A percentile compares a stretch with the other conserved stretches of the same genome.
phyloP scores from a whole-genome alignment of 495 filamentous ascomycete species.

The Oidiodendron maius region DNA sequence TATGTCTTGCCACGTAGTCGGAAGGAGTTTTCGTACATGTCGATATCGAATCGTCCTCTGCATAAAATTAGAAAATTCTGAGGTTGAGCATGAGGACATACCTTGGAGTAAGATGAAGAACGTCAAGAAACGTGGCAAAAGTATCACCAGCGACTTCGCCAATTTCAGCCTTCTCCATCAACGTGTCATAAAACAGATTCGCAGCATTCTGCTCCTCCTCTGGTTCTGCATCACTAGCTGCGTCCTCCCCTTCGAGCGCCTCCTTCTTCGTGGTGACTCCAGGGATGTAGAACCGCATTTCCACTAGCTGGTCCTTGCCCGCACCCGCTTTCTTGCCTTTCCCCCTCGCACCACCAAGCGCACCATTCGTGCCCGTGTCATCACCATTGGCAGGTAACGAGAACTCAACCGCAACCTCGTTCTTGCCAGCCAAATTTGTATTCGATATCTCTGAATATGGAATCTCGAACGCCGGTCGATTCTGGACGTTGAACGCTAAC shows the following conservation, averaged over 20 bases:
- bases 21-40: conserved; percentile 99
- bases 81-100: conserved; percentile 32
- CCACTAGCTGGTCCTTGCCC: conserved; percentile 85
- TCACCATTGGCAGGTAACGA: conserved; percentile 59
- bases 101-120: conserved; percentile 95
- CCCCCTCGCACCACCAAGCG: conserved; percentile 70
- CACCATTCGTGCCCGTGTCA: conserved; percentile 64
- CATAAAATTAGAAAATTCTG: conserved; percentile 26
- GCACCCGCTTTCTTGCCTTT: conserved; percentile 85
- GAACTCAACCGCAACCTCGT: conserved; percentile 96
- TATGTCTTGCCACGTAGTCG: conserved; percentile 97
- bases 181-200: conserved; percentile 89
- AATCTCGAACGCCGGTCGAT: conserved; percentile 93
- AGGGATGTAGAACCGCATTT: conserved; percentile 99
- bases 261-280: conserved; percentile 84
- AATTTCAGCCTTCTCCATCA: conserved; percentile 99
- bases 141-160: conserved; percentile 97
- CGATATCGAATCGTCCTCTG: conserved; percentile 98
- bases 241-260: conserved; percentile 65
- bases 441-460: conserved; percentile 98
- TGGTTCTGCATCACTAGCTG: conserved; percentile 58
- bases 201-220: conserved; percentile 88
- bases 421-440: conserved; percentile 94
- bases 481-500: conserved; percentile 93
- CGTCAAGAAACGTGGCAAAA: conserved; percentile 93